Evolutionary conservation across 179 eudicot species (phyloP).

Genomic region (Gypsophila paniculata): DNA sequence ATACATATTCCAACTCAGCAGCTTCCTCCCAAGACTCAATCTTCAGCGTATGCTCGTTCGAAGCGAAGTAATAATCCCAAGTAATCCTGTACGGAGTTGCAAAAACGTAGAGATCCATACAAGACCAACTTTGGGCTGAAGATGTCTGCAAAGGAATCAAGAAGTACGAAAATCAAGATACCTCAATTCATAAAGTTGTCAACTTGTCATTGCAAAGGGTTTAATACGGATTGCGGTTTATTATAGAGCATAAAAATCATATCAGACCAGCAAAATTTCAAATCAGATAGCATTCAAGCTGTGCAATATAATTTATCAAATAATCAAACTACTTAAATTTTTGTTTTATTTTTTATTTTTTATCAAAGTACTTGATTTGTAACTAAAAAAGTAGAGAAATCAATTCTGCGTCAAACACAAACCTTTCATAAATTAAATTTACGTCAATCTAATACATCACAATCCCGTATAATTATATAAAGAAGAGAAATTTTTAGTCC

Average conservation of each 20-base stretch:
- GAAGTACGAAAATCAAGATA: constrained; percentile 10
- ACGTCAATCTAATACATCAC: not conserved
- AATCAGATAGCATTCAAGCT: too few relatives aligned
- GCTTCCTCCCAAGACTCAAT: constrained; percentile 95
- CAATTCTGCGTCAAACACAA: too few relatives aligned
- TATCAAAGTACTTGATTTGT: too few relatives aligned
- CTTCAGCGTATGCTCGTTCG: constrained; percentile 67
- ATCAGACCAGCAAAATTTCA: not conserved
- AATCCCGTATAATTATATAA: not conserved
- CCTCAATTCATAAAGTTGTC: too few relatives aligned
- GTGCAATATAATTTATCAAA: not conserved
- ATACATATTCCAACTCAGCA: constrained; percentile 91
- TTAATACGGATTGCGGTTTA: too few relatives aligned
- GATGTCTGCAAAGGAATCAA: constrained; percentile 54
- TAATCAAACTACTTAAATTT: too few relatives aligned
- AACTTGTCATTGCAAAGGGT: not conserved
- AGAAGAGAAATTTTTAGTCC: not conserved
- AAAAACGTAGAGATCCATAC: constrained; percentile 96
- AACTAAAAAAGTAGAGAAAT: too few relatives aligned
- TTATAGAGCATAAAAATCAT: not conserved
- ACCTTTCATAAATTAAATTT: not conserved
- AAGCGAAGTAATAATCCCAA: constrained; percentile 91
- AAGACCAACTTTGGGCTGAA: constrained; percentile 88
- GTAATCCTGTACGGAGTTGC: constrained; percentile 93
- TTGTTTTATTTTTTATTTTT: too few relatives aligned